Conservation (phyloP, 768 basidiomycete genomes). For the Rhodotorula diobovata region DNA sequence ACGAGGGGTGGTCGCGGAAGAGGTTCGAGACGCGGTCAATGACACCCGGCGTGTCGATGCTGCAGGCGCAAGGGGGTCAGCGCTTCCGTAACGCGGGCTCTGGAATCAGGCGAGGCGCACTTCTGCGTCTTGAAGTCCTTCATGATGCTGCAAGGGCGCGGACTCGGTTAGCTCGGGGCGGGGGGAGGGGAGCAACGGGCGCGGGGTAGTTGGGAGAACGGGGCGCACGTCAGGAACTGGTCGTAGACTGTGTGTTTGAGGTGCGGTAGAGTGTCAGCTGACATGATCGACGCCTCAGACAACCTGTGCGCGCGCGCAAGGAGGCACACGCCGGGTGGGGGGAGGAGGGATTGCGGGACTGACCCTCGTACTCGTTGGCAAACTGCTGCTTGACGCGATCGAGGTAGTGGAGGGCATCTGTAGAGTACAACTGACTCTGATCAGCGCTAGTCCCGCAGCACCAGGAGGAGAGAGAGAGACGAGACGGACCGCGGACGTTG, state of each 20-base stretch:
- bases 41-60: constrained; percentile 96
- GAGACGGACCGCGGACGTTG: constrained; percentile 32
- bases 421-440: neutral
- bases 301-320: neutral
- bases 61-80: constrained; percentile 47
- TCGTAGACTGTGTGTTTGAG: constrained; percentile 26
- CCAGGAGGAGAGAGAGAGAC: too few species aligned
- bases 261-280: too few species aligned
- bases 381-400: constrained; percentile 46
- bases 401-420: constrained; percentile 45
- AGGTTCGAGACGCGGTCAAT: constrained; percentile 90
- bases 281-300: neutral
- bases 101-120: constrained; percentile 37
- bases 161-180: neutral
- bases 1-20: constrained; percentile 79
- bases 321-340: neutral
- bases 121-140: constrained; percentile 96
- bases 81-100: too few species aligned
- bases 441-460: neutral
- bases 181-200: neutral
- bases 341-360: neutral
- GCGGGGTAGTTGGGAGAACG: neutral
- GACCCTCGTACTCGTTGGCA: constrained; percentile 38
- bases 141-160: constrained; percentile 62
- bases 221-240: constrained; percentile 31